Conservation (phyloP, 139 green algal genomes). For the Chlamydomonas sphaeroides region DNA sequence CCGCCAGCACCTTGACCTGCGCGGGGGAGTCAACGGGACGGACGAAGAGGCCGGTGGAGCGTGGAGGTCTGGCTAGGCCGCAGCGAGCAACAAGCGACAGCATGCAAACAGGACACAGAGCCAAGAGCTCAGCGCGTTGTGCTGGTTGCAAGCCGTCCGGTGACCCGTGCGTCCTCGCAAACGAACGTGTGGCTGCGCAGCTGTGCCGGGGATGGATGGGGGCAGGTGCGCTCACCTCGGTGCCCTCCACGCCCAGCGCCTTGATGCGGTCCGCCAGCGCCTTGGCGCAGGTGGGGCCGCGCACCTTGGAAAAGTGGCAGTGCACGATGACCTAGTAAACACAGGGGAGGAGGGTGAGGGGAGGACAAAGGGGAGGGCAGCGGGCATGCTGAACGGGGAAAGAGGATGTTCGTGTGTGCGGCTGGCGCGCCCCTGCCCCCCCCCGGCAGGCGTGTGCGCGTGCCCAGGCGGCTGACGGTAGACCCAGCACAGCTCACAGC, state of each 20-base stretch:
- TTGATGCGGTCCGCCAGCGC: slow-evolving; percentile 17
- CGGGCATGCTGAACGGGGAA: background rate
- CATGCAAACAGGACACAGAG: too few relatives aligned
- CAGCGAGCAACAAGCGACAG: too few relatives aligned
- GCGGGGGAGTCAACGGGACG: background rate
- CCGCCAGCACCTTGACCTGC: slow-evolving; percentile 30
- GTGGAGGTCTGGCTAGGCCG: too few relatives aligned
- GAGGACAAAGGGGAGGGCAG: background rate
- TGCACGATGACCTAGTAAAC: slow-evolving; percentile 10
- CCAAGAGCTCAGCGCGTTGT: background rate
- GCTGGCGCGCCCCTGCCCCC: too few relatives aligned
- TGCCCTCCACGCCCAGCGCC: background rate
- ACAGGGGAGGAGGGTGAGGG: background rate
- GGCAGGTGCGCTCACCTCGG: too few relatives aligned
- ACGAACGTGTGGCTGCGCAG: background rate
- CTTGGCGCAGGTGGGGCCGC: slow-evolving; percentile 18
- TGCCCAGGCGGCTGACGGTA: too few relatives aligned
- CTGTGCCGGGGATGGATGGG: too few relatives aligned
- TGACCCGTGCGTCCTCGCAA: background rate
- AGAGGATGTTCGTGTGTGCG: too few relatives aligned
- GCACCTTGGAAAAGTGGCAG: slow-evolving; percentile 32
- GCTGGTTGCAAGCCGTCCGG: background rate
- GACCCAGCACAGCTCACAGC: too few relatives aligned
- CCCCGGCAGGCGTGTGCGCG: too few relatives aligned
- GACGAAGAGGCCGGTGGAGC: too few relatives aligned